phyloP scores from a whole-genome alignment of 345 rosid genomes.

The Anastatica hierochuntica region DNA sequence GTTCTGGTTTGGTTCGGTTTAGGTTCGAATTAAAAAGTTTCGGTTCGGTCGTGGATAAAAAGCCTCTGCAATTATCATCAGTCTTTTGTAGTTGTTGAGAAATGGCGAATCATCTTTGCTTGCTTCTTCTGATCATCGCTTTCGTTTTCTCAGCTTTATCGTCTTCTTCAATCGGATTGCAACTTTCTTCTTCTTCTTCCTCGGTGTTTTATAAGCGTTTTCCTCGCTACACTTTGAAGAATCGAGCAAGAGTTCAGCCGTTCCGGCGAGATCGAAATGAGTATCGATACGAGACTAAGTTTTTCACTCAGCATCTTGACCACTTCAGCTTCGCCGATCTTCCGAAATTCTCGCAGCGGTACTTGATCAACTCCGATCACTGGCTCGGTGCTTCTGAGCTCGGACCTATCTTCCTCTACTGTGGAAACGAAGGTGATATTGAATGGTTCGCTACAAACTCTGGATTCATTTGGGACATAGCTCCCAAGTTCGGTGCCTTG shows the following conservation, averaged over 20 bases:
- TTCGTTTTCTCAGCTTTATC: conserved; percentile 8
- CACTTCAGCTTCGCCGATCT: conserved; percentile 72
- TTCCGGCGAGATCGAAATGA: neutral
- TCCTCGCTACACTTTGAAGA: conserved; percentile 21
- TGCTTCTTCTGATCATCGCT: conserved; percentile 5
- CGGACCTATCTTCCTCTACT: conserved; percentile 77
- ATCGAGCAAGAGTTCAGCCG: conserved; percentile 8
- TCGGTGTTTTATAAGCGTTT: conserved; percentile 16
- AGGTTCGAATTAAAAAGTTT: no score
- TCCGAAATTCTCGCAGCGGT: conserved; percentile 52
- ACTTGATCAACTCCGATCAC: conserved; percentile 55
- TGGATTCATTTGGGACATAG: conserved; percentile 75
- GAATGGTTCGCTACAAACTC: conserved; percentile 77
- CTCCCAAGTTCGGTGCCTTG: conserved; percentile 71
- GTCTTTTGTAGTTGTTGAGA: neutral
- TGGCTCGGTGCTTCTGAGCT: conserved; percentile 48
- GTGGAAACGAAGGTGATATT: conserved; percentile 83
- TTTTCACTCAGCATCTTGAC: conserved; percentile 54
- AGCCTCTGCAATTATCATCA: neutral
- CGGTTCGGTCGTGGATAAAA: neutral
- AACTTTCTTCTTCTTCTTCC: neutral
- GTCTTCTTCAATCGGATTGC: conserved; percentile 13
- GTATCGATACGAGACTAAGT: conserved; percentile 52
- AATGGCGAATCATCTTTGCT: conserved; percentile 28
- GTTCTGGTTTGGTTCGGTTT: no score